Conservation (phyloP, 768 basidiomycete genomes). For the Gymnopilus dilepis region DNA sequence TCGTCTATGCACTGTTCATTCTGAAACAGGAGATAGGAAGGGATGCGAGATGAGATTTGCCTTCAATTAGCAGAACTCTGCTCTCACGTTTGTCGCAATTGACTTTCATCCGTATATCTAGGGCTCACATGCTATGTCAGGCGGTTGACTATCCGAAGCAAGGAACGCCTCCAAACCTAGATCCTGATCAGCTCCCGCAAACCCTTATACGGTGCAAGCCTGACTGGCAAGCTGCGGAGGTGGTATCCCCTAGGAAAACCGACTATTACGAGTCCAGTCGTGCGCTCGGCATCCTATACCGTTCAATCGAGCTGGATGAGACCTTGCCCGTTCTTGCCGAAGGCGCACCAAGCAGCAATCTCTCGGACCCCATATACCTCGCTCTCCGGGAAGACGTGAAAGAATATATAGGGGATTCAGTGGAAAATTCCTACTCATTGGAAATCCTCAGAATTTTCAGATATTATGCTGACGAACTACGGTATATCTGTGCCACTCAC, state of each 20-base stretch:
- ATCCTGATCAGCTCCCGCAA: conserved; percentile 49
- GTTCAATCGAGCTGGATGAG: conserved; percentile 52
- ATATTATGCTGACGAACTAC: conserved; percentile 66
- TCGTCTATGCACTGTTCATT: not conserved
- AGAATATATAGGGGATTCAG: conserved; percentile 31
- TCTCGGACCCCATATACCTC: conserved; percentile 44
- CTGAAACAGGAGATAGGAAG: conserved; percentile 47
- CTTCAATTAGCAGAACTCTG: conserved; percentile 64
- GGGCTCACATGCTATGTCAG: conserved; percentile 32
- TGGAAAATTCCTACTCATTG: conserved; percentile 23
- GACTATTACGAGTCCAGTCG: conserved; percentile 77
- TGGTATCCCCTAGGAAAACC: conserved; percentile 52
- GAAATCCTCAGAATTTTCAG: conserved; percentile 48
- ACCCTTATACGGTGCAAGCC: conserved; percentile 71
- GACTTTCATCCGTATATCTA: not conserved
- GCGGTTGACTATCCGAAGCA: conserved; percentile 87
- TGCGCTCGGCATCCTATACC: conserved; percentile 75
- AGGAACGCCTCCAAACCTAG: conserved; percentile 66
- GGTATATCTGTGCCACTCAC: conserved; percentile 73
- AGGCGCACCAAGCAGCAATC: conserved; percentile 11
- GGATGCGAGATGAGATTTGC: conserved; percentile 65
- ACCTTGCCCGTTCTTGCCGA: conserved; percentile 21
- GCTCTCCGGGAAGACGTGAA: conserved; percentile 37
- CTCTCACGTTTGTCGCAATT: conserved; percentile 44
- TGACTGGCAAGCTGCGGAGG: conserved; percentile 77